Conservation (phyloP, 1,139 yeast species). For the Geotrichum macrosporum region DNA sequence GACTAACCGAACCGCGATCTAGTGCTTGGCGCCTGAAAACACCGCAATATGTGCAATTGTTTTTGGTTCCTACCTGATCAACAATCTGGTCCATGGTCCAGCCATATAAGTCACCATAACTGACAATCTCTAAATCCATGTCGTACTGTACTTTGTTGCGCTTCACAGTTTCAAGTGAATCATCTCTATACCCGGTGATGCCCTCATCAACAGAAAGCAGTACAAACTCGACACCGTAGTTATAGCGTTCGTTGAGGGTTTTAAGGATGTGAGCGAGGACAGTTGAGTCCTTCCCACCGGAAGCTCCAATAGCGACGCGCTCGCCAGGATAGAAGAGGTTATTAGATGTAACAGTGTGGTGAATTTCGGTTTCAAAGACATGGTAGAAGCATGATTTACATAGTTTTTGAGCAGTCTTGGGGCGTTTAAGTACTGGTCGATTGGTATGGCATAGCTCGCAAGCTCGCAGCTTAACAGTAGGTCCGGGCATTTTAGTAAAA, state of each 20-base stretch:
- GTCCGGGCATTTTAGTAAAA: constrained; percentile 22
- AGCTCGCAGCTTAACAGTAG: constrained; percentile 21
- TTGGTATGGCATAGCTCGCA: constrained; percentile 86
- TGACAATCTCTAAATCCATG: constrained; percentile 83
- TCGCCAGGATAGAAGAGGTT: constrained; percentile 76
- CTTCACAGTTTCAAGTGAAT: constrained; percentile 92
- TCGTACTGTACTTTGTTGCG: constrained; percentile 84
- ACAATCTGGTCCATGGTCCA: constrained; percentile 99
- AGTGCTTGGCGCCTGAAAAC: constrained; percentile 93
- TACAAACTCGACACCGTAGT: constrained; percentile 79
- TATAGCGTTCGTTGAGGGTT: constrained; percentile 77
- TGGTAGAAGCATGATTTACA: constrained; percentile 87
- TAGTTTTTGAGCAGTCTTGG: constrained; percentile 85
- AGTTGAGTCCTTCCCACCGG: constrained; percentile 98
- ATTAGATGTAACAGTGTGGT: constrained; percentile 73
- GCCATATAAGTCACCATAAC: constrained; percentile 78
- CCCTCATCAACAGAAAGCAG: constrained; percentile 93
- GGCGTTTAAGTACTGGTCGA: constrained; percentile 85
- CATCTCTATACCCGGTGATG: constrained; percentile 94
- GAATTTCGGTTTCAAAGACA: constrained; percentile 94
- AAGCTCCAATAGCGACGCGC: constrained; percentile 91
- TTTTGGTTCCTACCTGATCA: constrained; percentile 87
- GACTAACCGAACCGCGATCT: constrained; percentile 90
- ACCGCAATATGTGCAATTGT: constrained; percentile 97
- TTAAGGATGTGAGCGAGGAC: constrained; percentile 87